phyloP scores from a whole-genome alignment of 148 eudicot species.

The Drosera capensis region DNA sequence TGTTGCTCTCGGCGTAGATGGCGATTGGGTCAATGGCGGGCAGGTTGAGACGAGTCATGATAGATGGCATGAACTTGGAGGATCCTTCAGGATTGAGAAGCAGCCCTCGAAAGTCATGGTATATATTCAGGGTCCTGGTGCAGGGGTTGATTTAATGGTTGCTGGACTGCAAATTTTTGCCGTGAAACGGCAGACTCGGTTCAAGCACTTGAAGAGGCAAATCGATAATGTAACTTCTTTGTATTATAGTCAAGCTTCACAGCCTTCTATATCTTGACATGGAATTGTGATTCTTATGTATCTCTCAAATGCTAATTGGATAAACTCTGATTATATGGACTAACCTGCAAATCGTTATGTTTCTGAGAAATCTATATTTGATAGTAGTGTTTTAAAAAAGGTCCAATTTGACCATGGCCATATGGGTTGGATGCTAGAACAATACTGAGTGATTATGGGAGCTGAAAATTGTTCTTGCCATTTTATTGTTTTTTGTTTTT shows the following conservation, averaged over 20 bases:
- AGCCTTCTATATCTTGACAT: not conserved
- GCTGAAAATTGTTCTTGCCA: no score
- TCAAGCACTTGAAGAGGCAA: conserved; percentile 37
- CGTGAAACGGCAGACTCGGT: conserved; percentile 69
- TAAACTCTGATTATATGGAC: no score
- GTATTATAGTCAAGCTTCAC: not conserved
- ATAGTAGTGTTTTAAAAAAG: no score
- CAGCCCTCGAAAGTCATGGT: conserved; percentile 63
- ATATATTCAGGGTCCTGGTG: conserved; percentile 71
- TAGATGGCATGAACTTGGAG: conserved; percentile 82
- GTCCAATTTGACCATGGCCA: no score
- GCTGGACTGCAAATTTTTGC: conserved; percentile 79
- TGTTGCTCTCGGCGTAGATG: conserved; percentile 62
- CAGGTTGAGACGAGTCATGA: conserved; percentile 55
- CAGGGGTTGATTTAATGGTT: conserved; percentile 74
- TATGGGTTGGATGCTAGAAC: no score
- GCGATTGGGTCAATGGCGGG: conserved; percentile 89
- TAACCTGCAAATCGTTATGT: no score
- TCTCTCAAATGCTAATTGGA: no score
- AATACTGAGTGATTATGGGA: no score
- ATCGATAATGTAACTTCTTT: conserved; percentile 50
- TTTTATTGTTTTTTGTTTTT: not conserved
- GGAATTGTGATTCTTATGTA: not conserved
- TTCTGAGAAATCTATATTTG: no score
- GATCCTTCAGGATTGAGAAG: conserved; percentile 83